These are phyloP conservation scores for Glonium stellatum DNA, from an alignment of 495 filamentous ascomycete genomes.

Conservation along the genomic window DNA sequence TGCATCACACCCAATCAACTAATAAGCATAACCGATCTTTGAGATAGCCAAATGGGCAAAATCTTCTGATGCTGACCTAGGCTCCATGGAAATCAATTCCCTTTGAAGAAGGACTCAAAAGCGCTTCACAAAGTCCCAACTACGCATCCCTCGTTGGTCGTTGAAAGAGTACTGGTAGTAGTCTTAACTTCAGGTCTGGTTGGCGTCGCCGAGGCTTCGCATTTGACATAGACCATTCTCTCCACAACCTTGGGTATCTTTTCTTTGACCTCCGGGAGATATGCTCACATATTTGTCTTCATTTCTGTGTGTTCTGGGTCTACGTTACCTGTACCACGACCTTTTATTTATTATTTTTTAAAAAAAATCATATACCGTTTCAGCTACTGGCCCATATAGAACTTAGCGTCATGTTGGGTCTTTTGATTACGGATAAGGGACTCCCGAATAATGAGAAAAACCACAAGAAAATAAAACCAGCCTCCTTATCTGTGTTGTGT, in stretches of 20 bases:
- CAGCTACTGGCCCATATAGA: too few relatives aligned
- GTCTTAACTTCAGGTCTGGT: not conserved
- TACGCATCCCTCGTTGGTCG: not conserved
- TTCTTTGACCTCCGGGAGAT: not conserved
- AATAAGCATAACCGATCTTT: not conserved
- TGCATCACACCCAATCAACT: not conserved
- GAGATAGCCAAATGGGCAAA: not conserved
- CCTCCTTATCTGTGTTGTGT: too few relatives aligned
- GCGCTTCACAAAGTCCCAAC: not conserved
- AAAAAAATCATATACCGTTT: too few relatives aligned
- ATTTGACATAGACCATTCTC: not conserved
- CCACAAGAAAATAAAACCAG: too few relatives aligned
- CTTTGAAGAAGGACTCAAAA: not conserved
- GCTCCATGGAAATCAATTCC: not conserved
- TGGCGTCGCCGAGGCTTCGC: not conserved
- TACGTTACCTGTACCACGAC: not conserved
- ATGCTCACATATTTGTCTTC: not conserved
- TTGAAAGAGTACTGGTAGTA: not conserved
- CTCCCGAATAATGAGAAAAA: too few relatives aligned
- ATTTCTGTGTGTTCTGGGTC: not conserved
- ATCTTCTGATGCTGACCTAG: not conserved
- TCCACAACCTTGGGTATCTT: not conserved
- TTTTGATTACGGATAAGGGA: too few relatives aligned
- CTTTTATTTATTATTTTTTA: too few relatives aligned
- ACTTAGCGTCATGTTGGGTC: too few relatives aligned